Conservation (phyloP, 495 filamentous ascomycete genomes). For the Aspergillus sparsus region DNA sequence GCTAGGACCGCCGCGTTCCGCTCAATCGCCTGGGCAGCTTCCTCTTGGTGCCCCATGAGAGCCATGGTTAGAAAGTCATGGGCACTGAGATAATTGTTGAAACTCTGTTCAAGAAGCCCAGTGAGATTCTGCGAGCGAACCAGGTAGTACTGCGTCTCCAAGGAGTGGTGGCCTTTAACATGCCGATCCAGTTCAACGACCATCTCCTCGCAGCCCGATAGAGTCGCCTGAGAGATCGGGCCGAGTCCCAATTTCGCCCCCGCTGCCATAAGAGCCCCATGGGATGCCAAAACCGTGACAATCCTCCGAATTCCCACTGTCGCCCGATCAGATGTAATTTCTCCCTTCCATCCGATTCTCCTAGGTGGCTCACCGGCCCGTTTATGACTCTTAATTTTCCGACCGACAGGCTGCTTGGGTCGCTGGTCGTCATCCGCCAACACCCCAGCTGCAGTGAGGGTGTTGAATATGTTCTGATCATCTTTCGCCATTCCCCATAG, state of each 20-base stretch:
- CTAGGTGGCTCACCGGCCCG: not conserved
- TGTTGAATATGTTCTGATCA: not conserved
- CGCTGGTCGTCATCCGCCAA: not conserved
- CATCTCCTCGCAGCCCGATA: conserved; percentile 22
- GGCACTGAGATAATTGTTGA: conserved; percentile 5
- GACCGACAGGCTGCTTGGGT: not conserved
- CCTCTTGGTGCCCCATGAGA: conserved; percentile 13
- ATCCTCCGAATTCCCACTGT: not conserved
- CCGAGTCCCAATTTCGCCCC: not conserved
- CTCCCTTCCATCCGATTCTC: not conserved
- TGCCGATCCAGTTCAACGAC: conserved; percentile 16
- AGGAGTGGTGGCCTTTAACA: not conserved
- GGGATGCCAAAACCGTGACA: not conserved
- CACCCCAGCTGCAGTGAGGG: not conserved
- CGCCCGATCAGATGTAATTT: not conserved
- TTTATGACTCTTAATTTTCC: not conserved
- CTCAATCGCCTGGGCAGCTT: conserved; percentile 19
- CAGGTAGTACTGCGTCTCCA: conserved; percentile 6
- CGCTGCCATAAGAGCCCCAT: conserved; percentile 11
- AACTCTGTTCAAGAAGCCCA: conserved; percentile 8
- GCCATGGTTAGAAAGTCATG: conserved; percentile 10
- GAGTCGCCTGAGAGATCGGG: not conserved
- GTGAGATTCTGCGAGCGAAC: conserved; percentile 20
- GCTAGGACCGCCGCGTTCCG: not conserved
- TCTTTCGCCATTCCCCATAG: conserved; percentile 1